Base-by-base conservation (phyloP, 106 monocot genomes). In the Acorus calamus region DNA sequence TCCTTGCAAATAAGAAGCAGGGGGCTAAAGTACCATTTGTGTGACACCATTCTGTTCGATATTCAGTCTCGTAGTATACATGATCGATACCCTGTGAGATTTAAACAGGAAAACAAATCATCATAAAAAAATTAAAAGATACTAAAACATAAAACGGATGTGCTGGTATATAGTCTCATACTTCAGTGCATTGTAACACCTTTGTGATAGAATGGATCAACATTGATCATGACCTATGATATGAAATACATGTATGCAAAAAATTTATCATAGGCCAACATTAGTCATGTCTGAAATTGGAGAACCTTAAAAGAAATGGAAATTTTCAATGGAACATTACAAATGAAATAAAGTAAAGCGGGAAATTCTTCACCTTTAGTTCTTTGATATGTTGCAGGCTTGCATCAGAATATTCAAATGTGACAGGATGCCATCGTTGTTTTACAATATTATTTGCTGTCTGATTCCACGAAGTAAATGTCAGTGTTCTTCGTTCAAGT, bases 1-100 rank as follows among this genome's bases (percentile, higher is more conserved):
- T 96, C 60, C 96, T 75, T 5, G 84, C 96, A 57, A 96, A 96
- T 45, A 96, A 73, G 63, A 85, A 96, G 74, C 91, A 96, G 0
- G 96, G 87, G 12, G 83, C 84, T 4, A 49, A 71, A 52, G 68
- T 85, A 28, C 42, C 62, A 66, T 96, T 88, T 83, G 80, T 68
- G 49, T 77, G 70, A 70, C 96, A 96, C 91, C 87, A 87, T 51
- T 91, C 96, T 11, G 80, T 88, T 4, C 96, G 74, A 51, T 71
- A 78, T 52, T 96, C 96, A 44, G 86, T 79, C 43, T 85, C 80
- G 12, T 91, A 87, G 66, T 91, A 81, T 12, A 96, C 74, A 73
- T 91, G 74, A 46, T 78, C 68, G 52, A 81, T 83, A 6, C 73
- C 68, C 96, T 96, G 85, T 63, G 28, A 77, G 6, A 14, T 7